These are phyloP conservation scores for Euphorbia pulcherrima DNA, from an alignment of 345 rosid species.

Conservation along the genomic window DNA sequence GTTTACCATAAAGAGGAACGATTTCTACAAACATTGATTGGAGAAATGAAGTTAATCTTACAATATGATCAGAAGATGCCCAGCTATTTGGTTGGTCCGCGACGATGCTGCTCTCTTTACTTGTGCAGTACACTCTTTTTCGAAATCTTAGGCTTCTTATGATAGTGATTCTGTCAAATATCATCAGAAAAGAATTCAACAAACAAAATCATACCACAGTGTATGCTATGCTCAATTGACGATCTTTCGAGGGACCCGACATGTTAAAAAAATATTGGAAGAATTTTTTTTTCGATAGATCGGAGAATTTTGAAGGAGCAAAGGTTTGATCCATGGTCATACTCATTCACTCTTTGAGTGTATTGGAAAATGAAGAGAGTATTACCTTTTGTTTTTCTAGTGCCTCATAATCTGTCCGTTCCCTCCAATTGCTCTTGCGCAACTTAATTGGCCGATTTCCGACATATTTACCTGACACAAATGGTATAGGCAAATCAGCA, in stretches of 20 bases:
- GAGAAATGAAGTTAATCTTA: neutral
- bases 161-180: slow-evolving; percentile 50
- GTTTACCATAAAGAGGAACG: neutral
- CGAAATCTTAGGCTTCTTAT: slow-evolving; percentile 61
- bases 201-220: neutral
- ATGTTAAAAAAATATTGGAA: neutral
- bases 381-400: slow-evolving; percentile 67
- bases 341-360: too few species aligned
- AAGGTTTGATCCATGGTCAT: too few species aligned
- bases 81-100: neutral
- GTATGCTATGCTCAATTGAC: neutral
- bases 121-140: slow-evolving; percentile 86
- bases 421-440: slow-evolving; percentile 97
- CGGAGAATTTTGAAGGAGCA: too few species aligned
- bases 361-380: neutral
- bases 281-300: too few species aligned
- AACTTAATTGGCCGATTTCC: slow-evolving; percentile 94
- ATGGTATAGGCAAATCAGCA: neutral
- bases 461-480: slow-evolving; percentile 78
- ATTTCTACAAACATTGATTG: neutral
- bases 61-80: neutral
- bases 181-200: slow-evolving; percentile 3
- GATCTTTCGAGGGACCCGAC: neutral
- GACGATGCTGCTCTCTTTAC: slow-evolving; percentile 22
- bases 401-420: slow-evolving; percentile 74